Evolutionary conservation across 495 filamentous ascomycete genomes (phyloP).

Genomic region (Penicillium steckii): DNA sequence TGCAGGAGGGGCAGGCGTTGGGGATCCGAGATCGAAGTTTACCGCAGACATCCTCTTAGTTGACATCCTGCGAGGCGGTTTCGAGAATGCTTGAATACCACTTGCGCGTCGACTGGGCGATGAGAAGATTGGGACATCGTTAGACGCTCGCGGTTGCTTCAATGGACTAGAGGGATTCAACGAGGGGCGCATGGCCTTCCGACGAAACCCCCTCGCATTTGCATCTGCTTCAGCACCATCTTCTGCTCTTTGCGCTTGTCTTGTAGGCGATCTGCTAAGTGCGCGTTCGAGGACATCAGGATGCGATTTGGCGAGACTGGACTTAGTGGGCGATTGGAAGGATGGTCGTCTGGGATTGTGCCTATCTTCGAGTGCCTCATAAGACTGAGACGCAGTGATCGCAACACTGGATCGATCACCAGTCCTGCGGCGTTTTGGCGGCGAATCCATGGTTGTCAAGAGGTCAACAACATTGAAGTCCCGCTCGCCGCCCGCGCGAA

Average conservation of each 20-base stretch:
- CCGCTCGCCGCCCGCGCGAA: slow-evolving; percentile 6
- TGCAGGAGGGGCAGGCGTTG: slow-evolving; percentile 32
- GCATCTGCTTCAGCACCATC: slow-evolving; percentile 19
- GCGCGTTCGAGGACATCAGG: slow-evolving; percentile 56
- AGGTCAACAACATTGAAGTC: slow-evolving; percentile 3
- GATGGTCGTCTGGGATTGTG: slow-evolving; percentile 47
- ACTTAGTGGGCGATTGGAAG: slow-evolving; percentile 64
- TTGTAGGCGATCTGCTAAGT: slow-evolving; percentile 33
- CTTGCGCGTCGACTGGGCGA: slow-evolving; percentile 37
- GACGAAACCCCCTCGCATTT: slow-evolving; percentile 29
- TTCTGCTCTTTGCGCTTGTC: slow-evolving; percentile 17
- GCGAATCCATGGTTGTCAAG: slow-evolving; percentile 36
- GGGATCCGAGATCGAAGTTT: slow-evolving; percentile 43
- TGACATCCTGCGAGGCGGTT: slow-evolving; percentile 40
- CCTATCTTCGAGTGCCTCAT: slow-evolving; percentile 24
- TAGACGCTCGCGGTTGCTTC: slow-evolving; percentile 34
- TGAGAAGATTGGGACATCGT: slow-evolving; percentile 5
- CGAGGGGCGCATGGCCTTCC: slow-evolving; percentile 38
- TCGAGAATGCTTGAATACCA: slow-evolving; percentile 39
- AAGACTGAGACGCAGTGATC: slow-evolving; percentile 28
- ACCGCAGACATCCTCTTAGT: slow-evolving; percentile 37
- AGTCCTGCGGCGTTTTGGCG: slow-evolving; percentile 64
- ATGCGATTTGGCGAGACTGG: slow-evolving; percentile 62
- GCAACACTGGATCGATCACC: slow-evolving; percentile 43
- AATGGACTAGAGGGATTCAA: slow-evolving; percentile 38